phyloP scores from a whole-genome alignment of 116 monocot species.

The Trichopus zeylanicus region DNA sequence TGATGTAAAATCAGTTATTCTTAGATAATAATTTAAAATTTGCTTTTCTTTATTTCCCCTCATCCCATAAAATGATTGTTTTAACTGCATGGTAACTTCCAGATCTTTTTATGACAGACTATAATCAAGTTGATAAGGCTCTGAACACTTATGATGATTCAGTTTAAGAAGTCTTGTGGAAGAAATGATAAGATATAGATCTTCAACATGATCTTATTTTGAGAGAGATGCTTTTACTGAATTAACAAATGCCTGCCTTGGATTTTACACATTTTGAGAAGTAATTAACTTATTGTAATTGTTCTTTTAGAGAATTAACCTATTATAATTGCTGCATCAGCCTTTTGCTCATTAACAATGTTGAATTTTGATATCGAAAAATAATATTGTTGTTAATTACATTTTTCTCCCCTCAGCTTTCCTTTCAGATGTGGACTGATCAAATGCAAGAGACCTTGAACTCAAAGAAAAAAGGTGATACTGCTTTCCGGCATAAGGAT shows the following conservation, averaged over 20 bases:
- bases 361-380: not conserved
- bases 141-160: not conserved
- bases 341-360: too few relatives aligned
- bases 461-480: constrained; percentile 83
- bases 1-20: too few relatives aligned
- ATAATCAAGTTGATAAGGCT: too few relatives aligned
- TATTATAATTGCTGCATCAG: too few relatives aligned
- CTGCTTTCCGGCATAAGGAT: constrained; percentile 67
- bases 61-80: too few relatives aligned
- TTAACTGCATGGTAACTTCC: too few relatives aligned
- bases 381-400: not conserved
- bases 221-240: not conserved
- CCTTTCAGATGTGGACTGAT: constrained; percentile 89
- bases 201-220: not conserved
- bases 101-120: too few relatives aligned
- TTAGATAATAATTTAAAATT: too few relatives aligned
- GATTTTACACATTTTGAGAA: too few relatives aligned
- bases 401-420: constrained; percentile 36
- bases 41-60: too few relatives aligned
- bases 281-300: not conserved
- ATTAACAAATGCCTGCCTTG: too few relatives aligned
- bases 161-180: not conserved
- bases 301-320: not conserved
- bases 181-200: not conserved
- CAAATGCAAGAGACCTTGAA: constrained; percentile 88